Percentiles rank a stretch among this genome's conserved stretches.
These are phyloP conservation scores for Paradendryphiella salina DNA, from an alignment of 2,329 filamentous ascomycete species.

Conservation along the genomic window DNA sequence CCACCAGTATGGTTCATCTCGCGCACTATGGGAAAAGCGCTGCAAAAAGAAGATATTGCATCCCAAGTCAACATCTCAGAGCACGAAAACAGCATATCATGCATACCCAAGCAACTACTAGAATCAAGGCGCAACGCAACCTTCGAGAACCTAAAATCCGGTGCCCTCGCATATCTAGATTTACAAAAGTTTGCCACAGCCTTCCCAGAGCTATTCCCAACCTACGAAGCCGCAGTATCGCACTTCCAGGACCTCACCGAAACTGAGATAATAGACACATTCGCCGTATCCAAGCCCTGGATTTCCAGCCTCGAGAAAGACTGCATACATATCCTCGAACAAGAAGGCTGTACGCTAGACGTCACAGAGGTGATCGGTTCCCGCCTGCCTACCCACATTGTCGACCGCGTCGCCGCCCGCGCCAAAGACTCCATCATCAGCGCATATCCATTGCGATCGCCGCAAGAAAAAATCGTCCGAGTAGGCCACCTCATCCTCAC, in stretches of 20 bases:
- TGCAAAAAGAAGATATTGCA: slow-evolving; percentile 9
- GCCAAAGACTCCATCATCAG: slow-evolving; percentile 18
- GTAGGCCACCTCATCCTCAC: slow-evolving; percentile 29
- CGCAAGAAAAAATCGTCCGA: slow-evolving; percentile 6
- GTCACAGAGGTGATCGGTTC: slow-evolving; percentile 17
- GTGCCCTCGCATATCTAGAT: slow-evolving; percentile 28
- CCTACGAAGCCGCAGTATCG: slow-evolving; percentile 18
- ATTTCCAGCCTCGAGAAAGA: slow-evolving; percentile 20
- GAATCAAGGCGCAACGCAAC: slow-evolving; percentile 22
- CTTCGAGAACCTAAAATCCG: slow-evolving; percentile 24
- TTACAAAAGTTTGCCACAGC: slow-evolving; percentile 22
- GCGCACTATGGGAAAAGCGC: slow-evolving; percentile 13
- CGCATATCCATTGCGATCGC: slow-evolving; percentile 2
- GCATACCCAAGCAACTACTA: slow-evolving; percentile 29
- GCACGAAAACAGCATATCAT: slow-evolving; percentile 16
- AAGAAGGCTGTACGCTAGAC: slow-evolving; percentile 24
- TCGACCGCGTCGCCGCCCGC: slow-evolving; percentile 10
- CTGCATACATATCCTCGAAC: slow-evolving; percentile 17
- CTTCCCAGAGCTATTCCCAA: slow-evolving; percentile 22
- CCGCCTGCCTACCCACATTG: slow-evolving; percentile 17
- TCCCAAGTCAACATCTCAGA: slow-evolving; percentile 24
- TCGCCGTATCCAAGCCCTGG: slow-evolving; percentile 34
- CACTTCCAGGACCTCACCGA: slow-evolving; percentile 15
- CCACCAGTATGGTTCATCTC: slow-evolving; percentile 35
- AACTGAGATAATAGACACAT: slow-evolving; percentile 18